phyloP scores from a whole-genome alignment of 1,284 basidiomycete species.

The Amylostereum areolatum region DNA sequence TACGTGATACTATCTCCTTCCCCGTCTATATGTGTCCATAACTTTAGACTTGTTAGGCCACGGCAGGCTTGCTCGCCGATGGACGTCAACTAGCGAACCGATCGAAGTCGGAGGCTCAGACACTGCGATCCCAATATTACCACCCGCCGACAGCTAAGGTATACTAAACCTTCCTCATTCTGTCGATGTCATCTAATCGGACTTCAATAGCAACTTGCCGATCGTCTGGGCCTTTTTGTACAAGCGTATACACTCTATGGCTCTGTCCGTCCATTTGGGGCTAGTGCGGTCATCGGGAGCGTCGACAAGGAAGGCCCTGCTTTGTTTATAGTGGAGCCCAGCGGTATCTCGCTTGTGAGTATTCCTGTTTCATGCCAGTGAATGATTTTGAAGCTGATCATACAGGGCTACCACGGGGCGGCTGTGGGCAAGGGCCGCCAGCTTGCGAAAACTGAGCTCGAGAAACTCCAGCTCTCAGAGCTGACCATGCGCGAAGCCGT shows the following conservation, averaged over 20 bases:
- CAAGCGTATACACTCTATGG: slow-evolving; percentile 98
- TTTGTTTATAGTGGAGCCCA: slow-evolving; percentile 92
- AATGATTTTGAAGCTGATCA: neutral
- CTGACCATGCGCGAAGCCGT: slow-evolving; percentile 83
- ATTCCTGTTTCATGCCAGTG: neutral
- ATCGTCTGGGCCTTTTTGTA: slow-evolving; percentile 83
- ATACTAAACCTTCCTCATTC: slow-evolving; percentile 17
- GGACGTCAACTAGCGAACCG: slow-evolving; percentile 86
- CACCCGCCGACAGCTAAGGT: slow-evolving; percentile 82
- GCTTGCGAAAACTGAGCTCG: slow-evolving; percentile 96
- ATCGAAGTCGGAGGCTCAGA: slow-evolving; percentile 81
- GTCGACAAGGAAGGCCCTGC: slow-evolving; percentile 87
- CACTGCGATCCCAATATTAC: slow-evolving; percentile 73
- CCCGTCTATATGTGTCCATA: neutral
- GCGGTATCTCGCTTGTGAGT: slow-evolving; percentile 81
- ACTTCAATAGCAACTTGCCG: slow-evolving; percentile 63
- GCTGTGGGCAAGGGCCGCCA: slow-evolving; percentile 97
- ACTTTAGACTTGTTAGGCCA: slow-evolving; percentile 49
- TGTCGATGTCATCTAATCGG: slow-evolving; percentile 2
- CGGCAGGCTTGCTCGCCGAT: slow-evolving; percentile 92
- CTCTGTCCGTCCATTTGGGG: slow-evolving; percentile 95
- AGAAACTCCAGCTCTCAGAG: slow-evolving; percentile 86
- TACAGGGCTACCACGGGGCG: slow-evolving; percentile 85
- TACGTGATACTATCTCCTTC: slow-evolving; percentile 22
- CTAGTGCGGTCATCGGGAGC: slow-evolving; percentile 87